Evolutionary conservation across 768 basidiomycete species (phyloP), one percentile per base, ranked within the genome.

Genomic region (Gloeostereum incarnatum): DNA sequence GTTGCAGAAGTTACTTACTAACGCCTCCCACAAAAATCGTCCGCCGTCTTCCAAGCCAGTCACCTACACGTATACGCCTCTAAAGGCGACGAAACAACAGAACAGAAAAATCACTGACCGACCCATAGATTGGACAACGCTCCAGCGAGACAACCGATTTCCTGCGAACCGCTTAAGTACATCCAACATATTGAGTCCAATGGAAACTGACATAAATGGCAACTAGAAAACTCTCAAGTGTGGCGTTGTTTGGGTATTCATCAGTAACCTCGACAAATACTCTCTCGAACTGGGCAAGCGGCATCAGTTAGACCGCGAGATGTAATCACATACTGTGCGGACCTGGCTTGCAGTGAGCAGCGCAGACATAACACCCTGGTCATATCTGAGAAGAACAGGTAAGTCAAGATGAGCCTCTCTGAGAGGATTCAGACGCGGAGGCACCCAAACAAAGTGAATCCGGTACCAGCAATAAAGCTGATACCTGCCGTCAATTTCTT

Each of bases 281-380:
- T 20, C 58, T 68, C 45, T 75, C 74, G 39, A 81, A 83, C 61
- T 76, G 42, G 1, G 30, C 5, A 20, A 2, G 29, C 26, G 14
- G 21, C 27, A 40, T 11, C 29, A 19, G 24, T 8, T 8, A n/a
- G 25, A 35, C 19, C 14, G 6, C 25, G 21, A 35, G 23, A 18
- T 21, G 23, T 8, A 40, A 18, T 38, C 27, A 11, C 23, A n/a
- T 11, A 41, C 38, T 35, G 17, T 7, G 22, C 25, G 16, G 40
- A 73, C 72, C 59, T 73, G 68, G 32, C 59, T 58, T 0, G 79
- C 69, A 3, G 71, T 77, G 35, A 81, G 55, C 16, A 80, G 58
- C 13, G 77, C 75, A n/a, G 71, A 72, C 78, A 81, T 78, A 22
- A 80, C 79, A 30, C 78, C 78, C 50, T 81, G 80, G 48, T 81